Percentiles rank a stretch among this genome's conserved stretches.
Evolutionary conservation across 2,329 filamentous ascomycete genomes (phyloP).

Genomic region (Corniculantispora saksenae): DNA sequence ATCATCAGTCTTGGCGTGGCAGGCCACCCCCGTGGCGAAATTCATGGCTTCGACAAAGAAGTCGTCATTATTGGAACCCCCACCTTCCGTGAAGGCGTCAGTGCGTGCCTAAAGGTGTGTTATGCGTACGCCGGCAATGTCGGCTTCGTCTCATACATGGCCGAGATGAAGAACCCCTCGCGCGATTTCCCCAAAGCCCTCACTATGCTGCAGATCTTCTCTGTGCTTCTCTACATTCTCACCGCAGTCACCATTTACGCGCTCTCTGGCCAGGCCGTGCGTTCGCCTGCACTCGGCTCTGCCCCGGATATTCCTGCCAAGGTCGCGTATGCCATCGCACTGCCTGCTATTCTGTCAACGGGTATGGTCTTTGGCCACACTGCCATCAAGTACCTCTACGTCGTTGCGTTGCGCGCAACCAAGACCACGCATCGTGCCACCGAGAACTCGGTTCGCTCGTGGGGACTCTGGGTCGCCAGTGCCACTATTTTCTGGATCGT

Average conservation of each 20-base stretch:
- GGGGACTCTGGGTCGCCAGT: slow-evolving; percentile 37
- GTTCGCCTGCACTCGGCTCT: slow-evolving; percentile 36
- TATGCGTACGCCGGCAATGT: slow-evolving; percentile 42
- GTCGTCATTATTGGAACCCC: slow-evolving; percentile 33
- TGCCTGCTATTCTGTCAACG: slow-evolving; percentile 34
- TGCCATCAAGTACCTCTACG: slow-evolving; percentile 36
- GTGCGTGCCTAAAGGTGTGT: slow-evolving; percentile 36
- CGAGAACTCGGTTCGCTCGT: slow-evolving; percentile 34
- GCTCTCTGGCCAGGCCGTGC: slow-evolving; percentile 33
- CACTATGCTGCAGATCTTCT: slow-evolving; percentile 34
- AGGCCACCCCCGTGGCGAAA: slow-evolving; percentile 31
- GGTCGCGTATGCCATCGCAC: slow-evolving; percentile 33
- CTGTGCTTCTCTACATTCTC: slow-evolving; percentile 35
- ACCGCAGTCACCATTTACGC: slow-evolving; percentile 35
- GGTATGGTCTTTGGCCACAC: slow-evolving; percentile 35
- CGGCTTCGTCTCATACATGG: slow-evolving; percentile 38
- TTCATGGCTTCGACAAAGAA: slow-evolving; percentile 30
- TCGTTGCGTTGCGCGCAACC: slow-evolving; percentile 34
- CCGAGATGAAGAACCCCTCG: slow-evolving; percentile 36
- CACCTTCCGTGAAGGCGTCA: slow-evolving; percentile 34
- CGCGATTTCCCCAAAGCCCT: slow-evolving; percentile 35
- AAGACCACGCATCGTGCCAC: slow-evolving; percentile 36
- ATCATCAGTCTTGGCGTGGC: slow-evolving; percentile 38
- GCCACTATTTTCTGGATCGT: slow-evolving; percentile 37
- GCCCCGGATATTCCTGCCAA: slow-evolving; percentile 34